Conservation (phyloP, 352 stramenopile genomes). For the Globisporangium carolinianum region DNA sequence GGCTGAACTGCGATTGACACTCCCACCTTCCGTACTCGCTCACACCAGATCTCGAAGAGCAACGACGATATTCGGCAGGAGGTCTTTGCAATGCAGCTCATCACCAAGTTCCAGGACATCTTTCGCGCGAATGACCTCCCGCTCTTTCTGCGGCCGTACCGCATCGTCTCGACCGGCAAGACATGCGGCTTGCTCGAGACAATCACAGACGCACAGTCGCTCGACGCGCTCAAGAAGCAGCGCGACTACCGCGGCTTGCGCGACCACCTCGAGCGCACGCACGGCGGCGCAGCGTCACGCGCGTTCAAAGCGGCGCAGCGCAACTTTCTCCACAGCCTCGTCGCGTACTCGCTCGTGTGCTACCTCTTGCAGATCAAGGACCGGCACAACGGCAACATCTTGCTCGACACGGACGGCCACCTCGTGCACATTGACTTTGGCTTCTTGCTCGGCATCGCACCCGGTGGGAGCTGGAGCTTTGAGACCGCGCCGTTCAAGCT, state of each 20-base stretch:
- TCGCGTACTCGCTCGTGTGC: conserved; percentile 66
- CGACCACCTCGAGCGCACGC: conserved; percentile 90
- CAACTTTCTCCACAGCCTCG: conserved; percentile 61
- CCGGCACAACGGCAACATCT: conserved; percentile 95
- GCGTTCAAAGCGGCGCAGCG: conserved; percentile 45
- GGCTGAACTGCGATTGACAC: neutral
- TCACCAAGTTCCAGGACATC: conserved; percentile 90
- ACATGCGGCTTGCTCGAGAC: conserved; percentile 93
- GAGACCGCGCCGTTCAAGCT: conserved; percentile 96
- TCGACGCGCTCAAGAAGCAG: conserved; percentile 94
- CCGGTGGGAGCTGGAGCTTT: conserved; percentile 89
- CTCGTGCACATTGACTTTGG: conserved; percentile 97
- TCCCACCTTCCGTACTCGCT: no score
- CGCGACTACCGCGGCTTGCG: conserved; percentile 71
- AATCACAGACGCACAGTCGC: conserved; percentile 92
- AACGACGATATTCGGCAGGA: conserved; percentile 96
- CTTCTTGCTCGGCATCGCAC: conserved; percentile 93
- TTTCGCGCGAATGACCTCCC: conserved; percentile 87
- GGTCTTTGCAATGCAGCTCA: conserved; percentile 94
- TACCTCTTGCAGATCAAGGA: conserved; percentile 93
- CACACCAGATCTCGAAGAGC: conserved; percentile 90
- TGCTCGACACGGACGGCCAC: conserved; percentile 87
- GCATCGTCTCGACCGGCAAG: conserved; percentile 90
- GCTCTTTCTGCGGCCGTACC: conserved; percentile 93
- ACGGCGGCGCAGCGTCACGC: conserved; percentile 46